Conservation (phyloP, 2,329 filamentous ascomycete species). For the Pseudopyrenochaeta lycopersici region DNA sequence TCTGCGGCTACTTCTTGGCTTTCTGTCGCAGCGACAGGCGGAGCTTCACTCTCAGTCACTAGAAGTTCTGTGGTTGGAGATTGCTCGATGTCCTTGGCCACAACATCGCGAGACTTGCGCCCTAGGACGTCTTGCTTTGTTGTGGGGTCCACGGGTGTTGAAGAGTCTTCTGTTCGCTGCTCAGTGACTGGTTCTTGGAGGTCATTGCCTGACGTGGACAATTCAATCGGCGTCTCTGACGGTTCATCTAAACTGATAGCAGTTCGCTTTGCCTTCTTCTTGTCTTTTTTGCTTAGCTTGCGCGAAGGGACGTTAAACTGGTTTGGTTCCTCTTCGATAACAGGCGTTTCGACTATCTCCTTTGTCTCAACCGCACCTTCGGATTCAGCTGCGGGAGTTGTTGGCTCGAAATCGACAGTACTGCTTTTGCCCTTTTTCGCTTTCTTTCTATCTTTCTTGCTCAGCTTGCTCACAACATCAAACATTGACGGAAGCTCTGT, state of each 20-base stretch:
- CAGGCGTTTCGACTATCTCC: conserved; percentile 22
- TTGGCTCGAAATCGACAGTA: conserved; percentile 26
- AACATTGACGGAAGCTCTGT: conserved; percentile 32
- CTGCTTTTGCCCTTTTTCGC: conserved; percentile 29
- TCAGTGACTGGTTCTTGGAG: conserved; percentile 3
- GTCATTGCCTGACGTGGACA: not conserved
- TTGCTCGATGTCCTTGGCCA: conserved; percentile 1
- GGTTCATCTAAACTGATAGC: conserved; percentile 15
- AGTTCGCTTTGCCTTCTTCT: conserved; percentile 25
- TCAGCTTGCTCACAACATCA: conserved; percentile 36
- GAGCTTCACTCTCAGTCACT: not conserved
- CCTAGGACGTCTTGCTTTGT: not conserved
- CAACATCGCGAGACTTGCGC: not conserved
- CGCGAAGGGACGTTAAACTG: conserved; percentile 10
- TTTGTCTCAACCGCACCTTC: conserved; percentile 30
- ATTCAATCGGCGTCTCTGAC: not conserved
- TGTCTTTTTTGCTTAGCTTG: conserved; percentile 35
- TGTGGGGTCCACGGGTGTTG: not conserved
- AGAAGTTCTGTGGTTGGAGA: not conserved
- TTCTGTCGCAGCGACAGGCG: not conserved
- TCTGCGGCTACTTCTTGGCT: conserved; percentile 6
- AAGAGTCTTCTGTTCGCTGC: not conserved
- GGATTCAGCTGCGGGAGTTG: conserved; percentile 34
- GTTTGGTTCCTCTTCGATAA: conserved; percentile 5
- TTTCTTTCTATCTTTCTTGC: conserved; percentile 42